Percentiles rank a stretch among this genome's conserved stretches.
Evolutionary conservation across 2,329 filamentous ascomycete genomes (phyloP).

Genomic region (Colletotrichum euphorbiae): DNA sequence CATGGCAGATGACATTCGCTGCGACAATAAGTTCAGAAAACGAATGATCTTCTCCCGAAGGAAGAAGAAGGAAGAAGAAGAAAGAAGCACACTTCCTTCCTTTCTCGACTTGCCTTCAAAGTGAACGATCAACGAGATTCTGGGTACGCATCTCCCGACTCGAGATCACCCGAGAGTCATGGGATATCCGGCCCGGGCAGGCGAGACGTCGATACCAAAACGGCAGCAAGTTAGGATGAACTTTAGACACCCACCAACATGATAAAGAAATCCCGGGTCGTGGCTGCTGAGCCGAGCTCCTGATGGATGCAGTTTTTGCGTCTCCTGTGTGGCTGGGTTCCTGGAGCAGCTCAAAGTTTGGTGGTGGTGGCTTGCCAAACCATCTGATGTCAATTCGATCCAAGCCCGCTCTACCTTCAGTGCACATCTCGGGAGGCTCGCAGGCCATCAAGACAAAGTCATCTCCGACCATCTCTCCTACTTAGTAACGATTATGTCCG

Average conservation of each 20-base stretch:
- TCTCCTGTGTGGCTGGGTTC: too few relatives aligned
- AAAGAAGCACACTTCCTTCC: background rate
- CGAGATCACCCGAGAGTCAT: background rate
- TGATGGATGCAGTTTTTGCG: background rate
- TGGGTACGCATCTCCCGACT: background rate
- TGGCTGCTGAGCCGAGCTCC: background rate
- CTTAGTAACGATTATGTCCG: too few relatives aligned
- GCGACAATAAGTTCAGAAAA: too few relatives aligned
- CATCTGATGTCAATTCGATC: slow-evolving; percentile 1
- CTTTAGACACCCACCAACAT: background rate
- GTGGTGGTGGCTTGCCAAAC: slow-evolving; percentile 10
- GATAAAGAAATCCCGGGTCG: background rate
- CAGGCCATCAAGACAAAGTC: background rate
- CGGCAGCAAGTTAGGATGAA: background rate
- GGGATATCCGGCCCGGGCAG: background rate
- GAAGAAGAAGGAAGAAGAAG: too few relatives aligned
- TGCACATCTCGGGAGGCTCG: background rate
- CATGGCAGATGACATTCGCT: background rate
- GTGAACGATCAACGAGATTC: background rate
- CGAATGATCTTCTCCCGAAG: too few relatives aligned
- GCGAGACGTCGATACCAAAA: background rate
- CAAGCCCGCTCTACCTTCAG: background rate
- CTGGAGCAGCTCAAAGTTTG: background rate
- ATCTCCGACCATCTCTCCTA: background rate
- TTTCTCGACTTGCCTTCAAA: background rate